Evolutionary conservation across 2,329 filamentous ascomycete species (phyloP).

Genomic region (Thielaviopsis populi): DNA sequence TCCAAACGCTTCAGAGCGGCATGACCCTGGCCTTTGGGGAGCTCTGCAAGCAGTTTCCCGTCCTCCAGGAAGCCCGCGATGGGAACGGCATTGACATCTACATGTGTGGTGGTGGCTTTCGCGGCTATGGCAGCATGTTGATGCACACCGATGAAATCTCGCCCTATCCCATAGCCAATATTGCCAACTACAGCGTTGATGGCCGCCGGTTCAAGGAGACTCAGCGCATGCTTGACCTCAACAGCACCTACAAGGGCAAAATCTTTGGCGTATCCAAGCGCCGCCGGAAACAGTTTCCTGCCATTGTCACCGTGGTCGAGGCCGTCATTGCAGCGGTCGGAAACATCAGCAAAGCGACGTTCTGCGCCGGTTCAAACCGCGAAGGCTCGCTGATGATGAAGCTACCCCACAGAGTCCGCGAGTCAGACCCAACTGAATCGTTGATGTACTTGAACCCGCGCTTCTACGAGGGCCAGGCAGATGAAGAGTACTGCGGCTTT

Average conservation of each 20-base stretch:
- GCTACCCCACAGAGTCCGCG: slow-evolving; percentile 43
- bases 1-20: slow-evolving; percentile 38
- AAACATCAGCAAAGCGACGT: slow-evolving; percentile 56
- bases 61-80: slow-evolving; percentile 27
- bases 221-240: slow-evolving; percentile 35
- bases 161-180: slow-evolving; percentile 71
- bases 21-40: slow-evolving; percentile 45
- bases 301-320: slow-evolving; percentile 66
- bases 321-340: slow-evolving; percentile 57
- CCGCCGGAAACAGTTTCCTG: slow-evolving; percentile 65
- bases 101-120: slow-evolving; percentile 77
- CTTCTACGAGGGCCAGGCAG: neutral
- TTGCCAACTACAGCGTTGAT: slow-evolving; percentile 60
- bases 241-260: slow-evolving; percentile 36
- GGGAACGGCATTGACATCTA: slow-evolving; percentile 50
- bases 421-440: slow-evolving; percentile 46
- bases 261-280: slow-evolving; percentile 69
- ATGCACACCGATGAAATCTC: slow-evolving; percentile 60
- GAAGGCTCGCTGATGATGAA: slow-evolving; percentile 69
- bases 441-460: slow-evolving; percentile 20
- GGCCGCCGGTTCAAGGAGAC: slow-evolving; percentile 44
- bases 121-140: slow-evolving; percentile 79
- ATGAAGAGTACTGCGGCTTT: slow-evolving; percentile 21
- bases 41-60: slow-evolving; percentile 34
- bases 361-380: slow-evolving; percentile 76